These are phyloP conservation scores for Fusarium domesticum DNA, from an alignment of 2,329 filamentous ascomycete genomes.

Conservation along the genomic window DNA sequence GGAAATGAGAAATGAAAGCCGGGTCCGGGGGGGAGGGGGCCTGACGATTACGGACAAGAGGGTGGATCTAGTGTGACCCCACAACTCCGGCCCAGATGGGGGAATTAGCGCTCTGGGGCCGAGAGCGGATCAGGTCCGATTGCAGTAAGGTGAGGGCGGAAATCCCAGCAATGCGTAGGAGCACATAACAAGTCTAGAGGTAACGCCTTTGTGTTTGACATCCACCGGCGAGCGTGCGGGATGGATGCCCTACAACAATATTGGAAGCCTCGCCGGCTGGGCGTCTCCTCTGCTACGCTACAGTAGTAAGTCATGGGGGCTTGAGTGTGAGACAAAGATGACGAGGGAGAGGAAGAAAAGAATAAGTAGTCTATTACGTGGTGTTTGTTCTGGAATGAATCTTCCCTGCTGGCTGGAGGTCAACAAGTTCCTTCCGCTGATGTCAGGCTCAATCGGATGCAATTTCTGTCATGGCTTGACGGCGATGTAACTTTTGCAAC, in stretches of 20 bases:
- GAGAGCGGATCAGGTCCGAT: constrained; percentile 16
- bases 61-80: constrained; percentile 18
- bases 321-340: neutral
- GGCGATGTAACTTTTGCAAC: neutral
- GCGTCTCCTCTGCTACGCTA: neutral
- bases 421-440: neutral
- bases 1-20: constrained; percentile 18
- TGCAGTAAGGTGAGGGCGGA: constrained; percentile 9
- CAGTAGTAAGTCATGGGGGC: neutral
- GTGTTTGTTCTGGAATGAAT: too few species aligned
- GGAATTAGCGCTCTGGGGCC: constrained; percentile 14
- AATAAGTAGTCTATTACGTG: neutral
- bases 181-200: constrained; percentile 20
- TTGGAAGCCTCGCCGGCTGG: neutral
- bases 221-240: neutral
- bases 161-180: neutral
- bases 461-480: neutral
- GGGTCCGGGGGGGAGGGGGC: constrained; percentile 6
- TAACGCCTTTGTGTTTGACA: constrained; percentile 21
- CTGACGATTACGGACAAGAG: constrained; percentile 4
- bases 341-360: neutral
- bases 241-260: neutral
- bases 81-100: constrained; percentile 20
- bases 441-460: neutral
- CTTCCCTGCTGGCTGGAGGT: too few species aligned